Percentiles rank a stretch among this genome's conserved stretches.
Evolutionary conservation across 1,284 basidiomycete species (phyloP).

Genomic region (Phenoliferia sp.): DNA sequence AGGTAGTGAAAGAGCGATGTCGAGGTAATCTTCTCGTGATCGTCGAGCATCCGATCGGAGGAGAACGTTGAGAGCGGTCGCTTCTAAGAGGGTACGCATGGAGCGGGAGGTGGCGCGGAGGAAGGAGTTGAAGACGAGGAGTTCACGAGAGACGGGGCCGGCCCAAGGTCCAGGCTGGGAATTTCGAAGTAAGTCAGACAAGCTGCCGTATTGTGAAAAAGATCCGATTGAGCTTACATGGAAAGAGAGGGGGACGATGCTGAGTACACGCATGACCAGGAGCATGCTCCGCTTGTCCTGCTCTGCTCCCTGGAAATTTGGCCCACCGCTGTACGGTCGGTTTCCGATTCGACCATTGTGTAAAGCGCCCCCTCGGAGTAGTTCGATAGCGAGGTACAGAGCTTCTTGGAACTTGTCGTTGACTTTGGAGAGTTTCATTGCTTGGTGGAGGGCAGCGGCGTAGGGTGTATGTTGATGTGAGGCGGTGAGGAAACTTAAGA

Average conservation of each 20-base stretch:
- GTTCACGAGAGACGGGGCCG: conserved; percentile 88
- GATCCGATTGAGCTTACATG: too few relatives aligned
- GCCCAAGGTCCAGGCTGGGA: conserved; percentile 64
- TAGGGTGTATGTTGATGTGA: conserved; percentile 82
- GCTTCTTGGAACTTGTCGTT: conserved; percentile 99
- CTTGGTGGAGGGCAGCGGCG: conserved; percentile 83
- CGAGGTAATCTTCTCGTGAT: conserved; percentile 82
- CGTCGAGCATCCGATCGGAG: conserved; percentile 80
- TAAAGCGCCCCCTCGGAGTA: conserved; percentile 89
- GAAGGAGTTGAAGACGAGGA: conserved; percentile 98
- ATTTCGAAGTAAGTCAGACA: not conserved
- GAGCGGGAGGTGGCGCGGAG: conserved; percentile 83
- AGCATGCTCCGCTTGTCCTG: conserved; percentile 55
- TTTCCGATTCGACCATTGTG: conserved; percentile 88
- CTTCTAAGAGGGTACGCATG: conserved; percentile 83
- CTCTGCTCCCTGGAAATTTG: conserved; percentile 71
- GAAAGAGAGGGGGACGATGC: conserved; percentile 87
- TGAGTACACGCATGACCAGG: conserved; percentile 91
- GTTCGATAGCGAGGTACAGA: conserved; percentile 84
- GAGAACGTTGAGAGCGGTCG: conserved; percentile 85
- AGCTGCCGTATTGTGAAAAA: too few relatives aligned
- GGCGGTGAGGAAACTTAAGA: conserved; percentile 70
- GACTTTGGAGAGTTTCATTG: conserved; percentile 68
- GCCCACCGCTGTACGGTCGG: conserved; percentile 85
- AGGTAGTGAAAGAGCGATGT: conserved; percentile 76